A percentile compares a stretch with the other conserved stretches of the same genome.
These are phyloP conservation scores for Backusella mclennaniae DNA, from an alignment of 192 early-diverging fungal genomes.

Conservation along the genomic window DNA sequence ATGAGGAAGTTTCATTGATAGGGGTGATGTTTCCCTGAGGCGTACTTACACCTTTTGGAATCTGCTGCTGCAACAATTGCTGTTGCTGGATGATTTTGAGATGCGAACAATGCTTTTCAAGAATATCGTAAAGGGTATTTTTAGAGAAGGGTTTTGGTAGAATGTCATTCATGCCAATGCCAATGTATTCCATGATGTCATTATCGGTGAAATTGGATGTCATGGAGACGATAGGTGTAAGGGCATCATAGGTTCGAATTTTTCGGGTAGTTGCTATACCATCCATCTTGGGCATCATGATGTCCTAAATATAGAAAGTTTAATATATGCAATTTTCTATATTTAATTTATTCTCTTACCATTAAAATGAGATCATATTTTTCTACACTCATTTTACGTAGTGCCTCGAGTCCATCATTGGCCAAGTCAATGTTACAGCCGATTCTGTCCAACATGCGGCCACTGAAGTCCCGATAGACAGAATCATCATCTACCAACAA, in stretches of 20 bases:
- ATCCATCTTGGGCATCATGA: slow-evolving; percentile 71
- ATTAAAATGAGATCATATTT: slow-evolving; percentile 79
- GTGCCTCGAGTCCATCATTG: slow-evolving; percentile 65
- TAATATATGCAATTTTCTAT: neutral
- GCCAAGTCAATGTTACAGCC: slow-evolving; percentile 70
- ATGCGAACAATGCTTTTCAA: slow-evolving; percentile 60
- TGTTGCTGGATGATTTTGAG: slow-evolving; percentile 39
- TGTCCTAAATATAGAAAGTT: slow-evolving; percentile 45
- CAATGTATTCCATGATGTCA: slow-evolving; percentile 66
- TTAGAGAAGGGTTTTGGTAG: slow-evolving; percentile 69
- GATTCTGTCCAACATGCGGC: slow-evolving; percentile 58
- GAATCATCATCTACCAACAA: slow-evolving; percentile 75
- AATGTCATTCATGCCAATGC: slow-evolving; percentile 75
- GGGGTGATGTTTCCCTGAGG: neutral
- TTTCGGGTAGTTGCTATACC: slow-evolving; percentile 66
- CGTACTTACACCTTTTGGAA: neutral
- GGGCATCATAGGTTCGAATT: slow-evolving; percentile 66
- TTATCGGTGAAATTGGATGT: slow-evolving; percentile 65
- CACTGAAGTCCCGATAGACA: slow-evolving; percentile 52
- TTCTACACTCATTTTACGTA: slow-evolving; percentile 55
- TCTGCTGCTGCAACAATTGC: neutral
- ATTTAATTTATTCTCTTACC: slow-evolving; percentile 33
- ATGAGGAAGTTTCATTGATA: neutral
- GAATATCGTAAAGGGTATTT: slow-evolving; percentile 45
- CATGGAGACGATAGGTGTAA: slow-evolving; percentile 77